Conservation (phyloP, 805 yeast species). For the Tetrapisispora fleetii region DNA sequence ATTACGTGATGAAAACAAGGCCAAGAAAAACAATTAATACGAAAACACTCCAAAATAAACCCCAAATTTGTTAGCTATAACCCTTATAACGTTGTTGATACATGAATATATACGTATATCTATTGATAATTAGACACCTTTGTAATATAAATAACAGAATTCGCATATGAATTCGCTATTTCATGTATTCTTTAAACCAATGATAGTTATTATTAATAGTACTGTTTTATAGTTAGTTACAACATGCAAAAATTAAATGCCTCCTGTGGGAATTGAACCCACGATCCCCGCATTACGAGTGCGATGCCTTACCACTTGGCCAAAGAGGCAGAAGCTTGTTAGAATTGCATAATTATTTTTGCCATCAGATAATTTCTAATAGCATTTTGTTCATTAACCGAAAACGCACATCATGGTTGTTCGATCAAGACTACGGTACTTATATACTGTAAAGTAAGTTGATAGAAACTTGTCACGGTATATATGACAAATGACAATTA, state of each 20-base stretch:
- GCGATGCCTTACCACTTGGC: constrained; percentile 52
- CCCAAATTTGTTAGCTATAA: not conserved
- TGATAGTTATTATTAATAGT: not conserved
- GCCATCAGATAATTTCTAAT: no score
- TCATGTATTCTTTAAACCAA: no score
- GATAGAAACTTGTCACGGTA: no score
- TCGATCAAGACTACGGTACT: no score
- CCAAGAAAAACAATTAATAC: constrained; percentile 13
- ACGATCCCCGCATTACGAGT: constrained; percentile 50
- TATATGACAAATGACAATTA: no score
- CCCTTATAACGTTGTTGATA: not conserved
- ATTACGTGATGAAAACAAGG: constrained; percentile 39
- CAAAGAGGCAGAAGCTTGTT: constrained; percentile 35
- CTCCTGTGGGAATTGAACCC: constrained; percentile 49
- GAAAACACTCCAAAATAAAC: not conserved
- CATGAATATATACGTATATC: not conserved
- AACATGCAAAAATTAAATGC: no score
- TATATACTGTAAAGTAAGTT: no score
- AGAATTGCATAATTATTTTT: no score
- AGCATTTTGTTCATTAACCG: no score
- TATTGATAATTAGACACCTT: not conserved
- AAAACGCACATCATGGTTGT: no score
- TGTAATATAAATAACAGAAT: not conserved
- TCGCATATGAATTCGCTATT: no score
- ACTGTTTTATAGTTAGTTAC: no score